Evolutionary conservation across 1,284 basidiomycete species (phyloP).

Genomic region (Sporisorium exsertum): DNA sequence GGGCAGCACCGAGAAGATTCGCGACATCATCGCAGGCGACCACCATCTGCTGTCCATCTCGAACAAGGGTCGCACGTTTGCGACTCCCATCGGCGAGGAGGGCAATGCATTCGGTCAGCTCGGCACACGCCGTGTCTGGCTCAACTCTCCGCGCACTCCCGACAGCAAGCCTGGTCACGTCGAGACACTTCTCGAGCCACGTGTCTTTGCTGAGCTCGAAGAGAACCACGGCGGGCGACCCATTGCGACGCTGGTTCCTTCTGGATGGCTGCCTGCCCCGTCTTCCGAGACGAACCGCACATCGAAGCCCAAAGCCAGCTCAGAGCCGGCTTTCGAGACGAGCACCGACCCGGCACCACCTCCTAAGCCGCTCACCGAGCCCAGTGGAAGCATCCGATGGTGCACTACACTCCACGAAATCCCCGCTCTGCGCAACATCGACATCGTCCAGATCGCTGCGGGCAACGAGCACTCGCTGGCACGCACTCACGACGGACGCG

Average conservation of each 20-base stretch:
- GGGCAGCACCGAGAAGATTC: conserved; percentile 50
- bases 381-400: conserved; percentile 74
- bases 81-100: conserved; percentile 79
- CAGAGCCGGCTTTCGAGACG: conserved; percentile 41
- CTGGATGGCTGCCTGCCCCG: conserved; percentile 61
- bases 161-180: conserved; percentile 68
- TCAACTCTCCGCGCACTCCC: conserved; percentile 74
- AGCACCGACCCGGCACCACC: conserved; percentile 36
- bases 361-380: conserved; percentile 69
- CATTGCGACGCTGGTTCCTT: conserved; percentile 60
- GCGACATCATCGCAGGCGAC: conserved; percentile 72
- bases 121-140: conserved; percentile 71
- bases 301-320: conserved; percentile 22
- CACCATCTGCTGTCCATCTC: conserved; percentile 89
- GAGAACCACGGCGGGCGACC: conserved; percentile 69
- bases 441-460: conserved; percentile 79
- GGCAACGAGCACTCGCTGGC: conserved; percentile 78
- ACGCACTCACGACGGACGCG: conserved; percentile 77
- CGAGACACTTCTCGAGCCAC: conserved; percentile 69
- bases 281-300: conserved; percentile 54
- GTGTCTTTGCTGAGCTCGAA: conserved; percentile 50
- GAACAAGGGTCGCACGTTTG: conserved; percentile 82
- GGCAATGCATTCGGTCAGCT: conserved; percentile 91
- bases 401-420: conserved; percentile 83
- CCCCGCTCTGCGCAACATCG: conserved; percentile 78